phyloP scores from a whole-genome alignment of 2,329 filamentous ascomycete genomes.

The Volutella citrinella region DNA sequence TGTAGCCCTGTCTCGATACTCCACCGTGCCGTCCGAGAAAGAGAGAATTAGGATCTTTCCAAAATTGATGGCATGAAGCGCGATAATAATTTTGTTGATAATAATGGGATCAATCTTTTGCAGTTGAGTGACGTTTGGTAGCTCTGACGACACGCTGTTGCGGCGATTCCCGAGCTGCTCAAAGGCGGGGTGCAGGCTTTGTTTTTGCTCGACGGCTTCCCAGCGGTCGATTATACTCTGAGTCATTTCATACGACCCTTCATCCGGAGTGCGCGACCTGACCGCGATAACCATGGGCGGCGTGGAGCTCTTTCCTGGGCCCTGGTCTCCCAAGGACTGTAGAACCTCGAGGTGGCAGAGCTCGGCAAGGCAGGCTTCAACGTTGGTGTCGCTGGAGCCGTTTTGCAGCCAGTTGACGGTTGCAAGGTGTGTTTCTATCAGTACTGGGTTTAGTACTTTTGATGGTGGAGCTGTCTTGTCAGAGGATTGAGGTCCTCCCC shows the following conservation, averaged over 20 bases:
- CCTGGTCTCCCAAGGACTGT: slow-evolving; percentile 60
- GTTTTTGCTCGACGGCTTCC: slow-evolving; percentile 70
- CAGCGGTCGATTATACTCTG: slow-evolving; percentile 79
- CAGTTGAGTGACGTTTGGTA: slow-evolving; percentile 40
- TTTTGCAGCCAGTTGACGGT: slow-evolving; percentile 55
- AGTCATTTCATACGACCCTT: slow-evolving; percentile 58
- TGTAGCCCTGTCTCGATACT: slow-evolving; percentile 73
- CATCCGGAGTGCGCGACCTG: slow-evolving; percentile 58
- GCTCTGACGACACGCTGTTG: slow-evolving; percentile 43
- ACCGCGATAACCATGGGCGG: slow-evolving; percentile 68
- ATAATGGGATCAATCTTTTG: slow-evolving; percentile 67
- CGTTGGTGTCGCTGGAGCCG: slow-evolving; percentile 39
- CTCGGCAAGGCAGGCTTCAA: slow-evolving; percentile 54
- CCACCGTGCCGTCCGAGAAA: slow-evolving; percentile 77
- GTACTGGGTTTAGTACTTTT: slow-evolving; percentile 47
- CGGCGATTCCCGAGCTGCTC: slow-evolving; percentile 68
- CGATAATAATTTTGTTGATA: slow-evolving; percentile 68
- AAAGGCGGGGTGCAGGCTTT: slow-evolving; percentile 70
- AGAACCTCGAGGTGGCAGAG: slow-evolving; percentile 75
- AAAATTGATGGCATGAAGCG: slow-evolving; percentile 64
- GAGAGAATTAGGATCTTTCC: slow-evolving; percentile 70
- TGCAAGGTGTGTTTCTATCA: slow-evolving; percentile 55
- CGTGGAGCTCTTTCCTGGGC: slow-evolving; percentile 51
- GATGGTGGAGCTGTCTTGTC: slow-evolving; percentile 51
- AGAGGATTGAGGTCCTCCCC: slow-evolving; percentile 53